Evolutionary conservation across 352 stramenopile species (phyloP), one percentile per base, ranked within the genome.

Genomic region (Sclerospora graminicola): DNA sequence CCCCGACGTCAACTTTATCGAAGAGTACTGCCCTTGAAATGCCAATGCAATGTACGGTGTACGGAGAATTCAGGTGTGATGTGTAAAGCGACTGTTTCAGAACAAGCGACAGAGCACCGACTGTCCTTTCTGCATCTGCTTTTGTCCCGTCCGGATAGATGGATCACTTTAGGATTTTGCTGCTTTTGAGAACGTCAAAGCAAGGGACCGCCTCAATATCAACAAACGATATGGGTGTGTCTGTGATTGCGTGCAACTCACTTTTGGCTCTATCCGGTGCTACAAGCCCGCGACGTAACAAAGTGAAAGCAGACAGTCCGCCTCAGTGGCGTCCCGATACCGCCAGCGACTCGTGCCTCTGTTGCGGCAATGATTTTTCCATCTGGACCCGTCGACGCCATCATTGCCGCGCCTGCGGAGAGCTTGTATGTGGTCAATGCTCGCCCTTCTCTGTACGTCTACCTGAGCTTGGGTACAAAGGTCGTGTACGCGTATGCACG

Each of bases 381-480:
- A 69, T 85, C 40, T 86, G 72, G 65, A 67, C 52, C 27, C 67
- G 70, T 8, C 76, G 76, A 28, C 78, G 76, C 45, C 78, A 90
- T 62, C 77, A 86, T 60, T 90, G 79, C 61, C 71, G 76, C 39
- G 75, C 76, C 0, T 90, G 79, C 40, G 76, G 76, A 5, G 69
- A 86, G 45, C 68, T 90, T 10, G 79, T 90, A 9, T 90, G 79
- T 46, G 69, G 47, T 26, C 66, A 80, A 15, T 90, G 79, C 63
- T 82, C 63, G 18, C 79, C 76, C 9, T 82, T 70, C 54, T 72
- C 48, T 20, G 57, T 66, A 26, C 47, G 55, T n/a, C 54, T 85
- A 3, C 73, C 75, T 0, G 64, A 80, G 31, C 65, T 84, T 21
- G 79, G 75, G 34, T 88, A 86, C 68, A 69, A 69, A 18, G 54